These are phyloP conservation scores for Leishmania major DNA, from an alignment of 208 protist genomes.

Conservation along the genomic window DNA sequence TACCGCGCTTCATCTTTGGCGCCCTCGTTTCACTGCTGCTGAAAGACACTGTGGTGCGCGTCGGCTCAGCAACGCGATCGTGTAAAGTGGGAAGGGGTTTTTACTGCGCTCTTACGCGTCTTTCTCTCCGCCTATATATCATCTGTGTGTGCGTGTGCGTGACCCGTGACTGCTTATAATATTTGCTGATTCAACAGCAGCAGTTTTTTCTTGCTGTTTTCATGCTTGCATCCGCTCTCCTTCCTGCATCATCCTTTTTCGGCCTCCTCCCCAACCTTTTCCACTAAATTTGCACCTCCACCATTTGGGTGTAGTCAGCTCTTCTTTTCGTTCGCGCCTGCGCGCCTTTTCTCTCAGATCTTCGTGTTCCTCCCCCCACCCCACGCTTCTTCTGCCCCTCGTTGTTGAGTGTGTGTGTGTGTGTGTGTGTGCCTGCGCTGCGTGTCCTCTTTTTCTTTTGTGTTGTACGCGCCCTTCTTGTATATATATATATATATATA, in stretches of 20 bases:
- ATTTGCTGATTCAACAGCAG: not conserved
- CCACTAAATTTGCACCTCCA: not conserved
- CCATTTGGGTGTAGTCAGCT: not conserved
- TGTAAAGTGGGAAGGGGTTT: not conserved
- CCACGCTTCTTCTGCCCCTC: not conserved
- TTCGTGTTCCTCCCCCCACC: not conserved
- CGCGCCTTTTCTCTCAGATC: not conserved
- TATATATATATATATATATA: not conserved
- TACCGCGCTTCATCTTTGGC: slow-evolving; percentile 15
- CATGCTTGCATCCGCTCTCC: not conserved
- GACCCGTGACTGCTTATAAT: not conserved
- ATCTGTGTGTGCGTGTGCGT: not conserved
- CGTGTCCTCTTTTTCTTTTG: slow-evolving; percentile 3
- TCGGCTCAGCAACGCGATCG: not conserved
- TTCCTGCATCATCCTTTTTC: not conserved
- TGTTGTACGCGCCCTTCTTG: not conserved
- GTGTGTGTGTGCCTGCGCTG: not conserved
- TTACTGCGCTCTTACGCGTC: not conserved
- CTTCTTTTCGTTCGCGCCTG: not conserved
- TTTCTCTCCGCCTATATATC: slow-evolving; percentile 3
- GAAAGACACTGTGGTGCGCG: not conserved
- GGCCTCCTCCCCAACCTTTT: not conserved
- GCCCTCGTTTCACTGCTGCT: not conserved
- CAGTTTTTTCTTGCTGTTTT: not conserved
- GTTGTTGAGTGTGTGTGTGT: not conserved